Evolutionary conservation across 2,329 filamentous ascomycete genomes (phyloP).

Genomic region (Hypoxylon sp.): DNA sequence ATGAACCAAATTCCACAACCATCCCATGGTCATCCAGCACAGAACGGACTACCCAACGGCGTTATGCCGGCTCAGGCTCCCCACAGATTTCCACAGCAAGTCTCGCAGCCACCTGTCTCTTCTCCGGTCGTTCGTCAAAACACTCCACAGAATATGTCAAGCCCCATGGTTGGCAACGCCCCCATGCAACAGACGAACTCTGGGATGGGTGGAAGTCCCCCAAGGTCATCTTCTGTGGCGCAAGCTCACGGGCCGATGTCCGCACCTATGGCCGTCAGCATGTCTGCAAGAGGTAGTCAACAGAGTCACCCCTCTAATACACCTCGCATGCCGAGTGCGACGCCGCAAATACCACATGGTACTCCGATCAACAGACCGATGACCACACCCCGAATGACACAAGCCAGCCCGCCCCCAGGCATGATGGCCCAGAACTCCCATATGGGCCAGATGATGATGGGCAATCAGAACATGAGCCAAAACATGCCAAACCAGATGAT

Average conservation of each 20-base stretch:
- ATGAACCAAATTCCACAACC: constrained; percentile 57
- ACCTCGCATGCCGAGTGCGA: constrained; percentile 72
- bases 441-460: constrained; percentile 70
- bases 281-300: constrained; percentile 76
- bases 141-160: constrained; percentile 76
- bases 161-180: constrained; percentile 73
- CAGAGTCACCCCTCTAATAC: constrained; percentile 76
- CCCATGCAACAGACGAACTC: constrained; percentile 77
- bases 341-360: constrained; percentile 72
- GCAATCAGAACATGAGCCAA: constrained; percentile 57
- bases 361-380: constrained; percentile 70
- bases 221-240: constrained; percentile 75
- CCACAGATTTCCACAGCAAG: constrained; percentile 67
- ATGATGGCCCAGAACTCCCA: constrained; percentile 72
- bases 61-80: constrained; percentile 60
- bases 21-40: constrained; percentile 62
- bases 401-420: constrained; percentile 72
- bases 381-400: constrained; percentile 73
- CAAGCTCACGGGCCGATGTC: constrained; percentile 71
- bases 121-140: constrained; percentile 77
- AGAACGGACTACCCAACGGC: constrained; percentile 61
- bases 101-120: constrained; percentile 74
- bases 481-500: constrained; percentile 57
- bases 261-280: constrained; percentile 72
- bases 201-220: constrained; percentile 77